Evolutionary conservation across 2,329 filamentous ascomycete species (phyloP).

Genomic region (Fusarium oxysporum): DNA sequence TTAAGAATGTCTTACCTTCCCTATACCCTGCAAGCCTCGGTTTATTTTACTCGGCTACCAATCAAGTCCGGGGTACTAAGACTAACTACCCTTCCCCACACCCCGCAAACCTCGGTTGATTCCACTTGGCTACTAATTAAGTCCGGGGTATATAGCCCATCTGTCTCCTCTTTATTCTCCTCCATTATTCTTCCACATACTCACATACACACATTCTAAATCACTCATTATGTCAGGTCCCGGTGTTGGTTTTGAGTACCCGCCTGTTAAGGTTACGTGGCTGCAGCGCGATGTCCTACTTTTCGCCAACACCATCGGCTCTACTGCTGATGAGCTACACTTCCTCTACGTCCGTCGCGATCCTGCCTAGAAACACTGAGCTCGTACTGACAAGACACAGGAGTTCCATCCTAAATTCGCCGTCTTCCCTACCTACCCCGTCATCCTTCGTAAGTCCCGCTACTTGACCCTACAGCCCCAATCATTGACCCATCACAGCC

Average conservation of each 20-base stretch:
- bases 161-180: not conserved
- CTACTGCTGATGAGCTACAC: constrained; percentile 4
- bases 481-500: constrained; percentile 20
- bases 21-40: not conserved
- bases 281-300: constrained; percentile 10
- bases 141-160: not conserved
- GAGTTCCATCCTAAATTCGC: constrained; percentile 58
- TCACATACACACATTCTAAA: too few species aligned
- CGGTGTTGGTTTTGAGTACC: constrained; percentile 12
- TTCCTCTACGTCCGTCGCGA: constrained; percentile 4
- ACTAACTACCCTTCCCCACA: not conserved
- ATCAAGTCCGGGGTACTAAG: not conserved
- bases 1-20: rapidly evolving
- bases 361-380: constrained; percentile 49
- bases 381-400: constrained; percentile 53
- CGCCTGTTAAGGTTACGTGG: constrained; percentile 3
- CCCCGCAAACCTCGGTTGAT: constrained; percentile 8
- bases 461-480: not conserved
- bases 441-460: constrained; percentile 50
- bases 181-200: not conserved
- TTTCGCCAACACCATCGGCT: constrained; percentile 11
- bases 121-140: too few species aligned
- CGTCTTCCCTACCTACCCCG: constrained; percentile 60
- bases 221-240: not conserved
- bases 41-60: not conserved